These are phyloP conservation scores for Protea cynaroides DNA, from an alignment of 164 flowering plant species.

Conservation along the genomic window DNA sequence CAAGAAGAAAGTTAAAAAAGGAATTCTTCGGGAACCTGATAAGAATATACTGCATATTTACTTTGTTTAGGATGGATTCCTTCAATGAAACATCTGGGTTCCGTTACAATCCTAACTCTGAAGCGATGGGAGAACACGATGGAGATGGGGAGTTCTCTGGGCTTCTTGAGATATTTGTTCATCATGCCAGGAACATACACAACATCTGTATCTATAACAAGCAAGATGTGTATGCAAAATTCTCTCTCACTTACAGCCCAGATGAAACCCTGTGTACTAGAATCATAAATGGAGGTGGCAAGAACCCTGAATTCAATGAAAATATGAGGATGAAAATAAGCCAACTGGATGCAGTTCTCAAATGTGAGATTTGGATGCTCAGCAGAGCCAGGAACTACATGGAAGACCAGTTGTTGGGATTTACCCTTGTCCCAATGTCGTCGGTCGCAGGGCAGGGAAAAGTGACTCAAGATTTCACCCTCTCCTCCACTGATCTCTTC, in stretches of 20 bases:
- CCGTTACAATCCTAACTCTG: constrained; percentile 33
- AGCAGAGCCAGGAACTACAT: constrained; percentile 65
- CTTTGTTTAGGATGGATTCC: constrained; percentile 38
- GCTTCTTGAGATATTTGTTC: constrained; percentile 22
- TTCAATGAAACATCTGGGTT: constrained; percentile 32
- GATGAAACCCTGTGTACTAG: constrained; percentile 38
- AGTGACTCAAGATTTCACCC: constrained; percentile 50
- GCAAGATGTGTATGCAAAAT: constrained; percentile 95
- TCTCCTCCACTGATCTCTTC: constrained; percentile 46
- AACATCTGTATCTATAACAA: constrained; percentile 56
- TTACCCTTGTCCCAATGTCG: constrained; percentile 33
- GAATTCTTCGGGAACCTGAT: background rate
- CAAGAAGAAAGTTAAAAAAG: background rate
- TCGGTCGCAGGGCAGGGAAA: constrained; percentile 16
- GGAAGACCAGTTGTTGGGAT: constrained; percentile 75
- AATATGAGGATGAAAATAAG: constrained; percentile 31
- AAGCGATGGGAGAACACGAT: constrained; percentile 20
- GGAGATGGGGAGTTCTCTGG: constrained; percentile 22
- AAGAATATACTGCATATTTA: background rate
- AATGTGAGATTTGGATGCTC: constrained; percentile 96
- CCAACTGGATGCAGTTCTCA: constrained; percentile 32
- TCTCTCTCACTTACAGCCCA: constrained; percentile 76
- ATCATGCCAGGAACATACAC: constrained; percentile 55
- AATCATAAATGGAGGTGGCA: background rate
- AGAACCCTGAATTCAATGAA: constrained; percentile 74